These are phyloP conservation scores for Eimeria praecox DNA, from an alignment of 169 alveolate species.

Conservation along the genomic window DNA sequence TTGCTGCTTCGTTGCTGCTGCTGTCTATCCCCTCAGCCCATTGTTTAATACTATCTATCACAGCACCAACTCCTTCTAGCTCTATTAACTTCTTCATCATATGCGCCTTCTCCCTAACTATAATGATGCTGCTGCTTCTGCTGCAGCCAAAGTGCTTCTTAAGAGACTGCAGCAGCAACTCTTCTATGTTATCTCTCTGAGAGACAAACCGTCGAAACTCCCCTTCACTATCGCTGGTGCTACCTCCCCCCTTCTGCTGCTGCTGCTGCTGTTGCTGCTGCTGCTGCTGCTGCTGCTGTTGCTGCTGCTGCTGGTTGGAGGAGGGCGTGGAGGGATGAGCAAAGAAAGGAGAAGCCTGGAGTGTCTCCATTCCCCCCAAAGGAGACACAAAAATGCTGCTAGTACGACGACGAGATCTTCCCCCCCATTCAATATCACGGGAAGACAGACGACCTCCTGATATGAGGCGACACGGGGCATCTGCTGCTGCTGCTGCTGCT, in stretches of 20 bases:
- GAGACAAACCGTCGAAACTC: neutral
- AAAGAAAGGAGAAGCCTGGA: neutral
- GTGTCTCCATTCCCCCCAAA: neutral
- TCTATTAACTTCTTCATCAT: neutral
- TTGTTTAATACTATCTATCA: neutral
- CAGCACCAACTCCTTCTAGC: neutral
- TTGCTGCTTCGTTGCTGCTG: neutral
- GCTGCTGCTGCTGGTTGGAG: neutral
- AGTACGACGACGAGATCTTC: constrained; percentile 16
- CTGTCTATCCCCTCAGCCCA: neutral
- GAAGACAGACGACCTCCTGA: neutral
- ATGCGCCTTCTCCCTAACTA: neutral
- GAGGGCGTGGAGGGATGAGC: neutral
- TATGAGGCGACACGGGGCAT: neutral
- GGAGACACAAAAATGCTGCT: constrained; percentile 61
- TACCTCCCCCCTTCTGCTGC: neutral
- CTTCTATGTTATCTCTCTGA: constrained; percentile 31
- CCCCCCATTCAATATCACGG: neutral
- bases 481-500: neutral
- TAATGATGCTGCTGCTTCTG: constrained; percentile 46
- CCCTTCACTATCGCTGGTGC: neutral
- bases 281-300: constrained; percentile 6
- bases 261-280: neutral
- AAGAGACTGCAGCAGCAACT: constrained; percentile 58
- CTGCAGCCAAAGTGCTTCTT: constrained; percentile 47